A percentile compares a stretch with the other conserved stretches of the same genome.
These are phyloP conservation scores for Schizonepeta tenuifolia DNA, from an alignment of 257 asterid genomes.

Conservation along the genomic window DNA sequence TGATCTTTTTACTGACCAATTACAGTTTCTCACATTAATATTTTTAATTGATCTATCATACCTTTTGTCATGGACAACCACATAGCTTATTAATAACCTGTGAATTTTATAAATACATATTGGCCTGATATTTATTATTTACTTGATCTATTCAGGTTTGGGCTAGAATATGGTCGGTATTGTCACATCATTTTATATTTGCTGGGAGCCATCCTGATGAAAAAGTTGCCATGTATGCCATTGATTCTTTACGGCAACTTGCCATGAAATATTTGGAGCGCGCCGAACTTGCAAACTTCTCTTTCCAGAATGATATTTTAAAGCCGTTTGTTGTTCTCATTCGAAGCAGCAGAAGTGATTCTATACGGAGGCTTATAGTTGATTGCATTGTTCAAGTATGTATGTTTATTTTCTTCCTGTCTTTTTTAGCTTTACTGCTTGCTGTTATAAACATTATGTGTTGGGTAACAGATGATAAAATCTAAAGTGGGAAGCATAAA, in stretches of 20 bases:
- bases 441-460: constrained; percentile 39
- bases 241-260: constrained; percentile 97
- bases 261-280: constrained; percentile 99
- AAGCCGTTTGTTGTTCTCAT: constrained; percentile 96
- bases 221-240: constrained; percentile 99
- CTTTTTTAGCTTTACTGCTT: constrained; percentile 26
- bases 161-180: constrained; percentile 99
- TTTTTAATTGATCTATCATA: constrained; percentile 12
- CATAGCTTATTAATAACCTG: constrained; percentile 13
- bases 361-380: constrained; percentile 89
- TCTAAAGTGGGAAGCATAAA: constrained; percentile 98
- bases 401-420: constrained; percentile 30
- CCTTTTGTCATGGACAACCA: constrained; percentile 22
- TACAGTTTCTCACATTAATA: constrained; percentile 1
- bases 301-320: constrained; percentile 97
- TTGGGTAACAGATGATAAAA: constrained; percentile 85
- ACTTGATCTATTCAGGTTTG: constrained; percentile 67
- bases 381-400: constrained; percentile 98
- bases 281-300: constrained; percentile 97
- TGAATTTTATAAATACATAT: constrained; percentile 18
- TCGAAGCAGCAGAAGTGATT: constrained; percentile 90
- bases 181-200: constrained; percentile 90
- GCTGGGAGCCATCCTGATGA: constrained; percentile 99
- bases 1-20: constrained; percentile 20
- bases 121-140: constrained; percentile 17